Evolutionary conservation across 495 filamentous ascomycete species (phyloP).

Genomic region (Cenococcum geophilum): DNA sequence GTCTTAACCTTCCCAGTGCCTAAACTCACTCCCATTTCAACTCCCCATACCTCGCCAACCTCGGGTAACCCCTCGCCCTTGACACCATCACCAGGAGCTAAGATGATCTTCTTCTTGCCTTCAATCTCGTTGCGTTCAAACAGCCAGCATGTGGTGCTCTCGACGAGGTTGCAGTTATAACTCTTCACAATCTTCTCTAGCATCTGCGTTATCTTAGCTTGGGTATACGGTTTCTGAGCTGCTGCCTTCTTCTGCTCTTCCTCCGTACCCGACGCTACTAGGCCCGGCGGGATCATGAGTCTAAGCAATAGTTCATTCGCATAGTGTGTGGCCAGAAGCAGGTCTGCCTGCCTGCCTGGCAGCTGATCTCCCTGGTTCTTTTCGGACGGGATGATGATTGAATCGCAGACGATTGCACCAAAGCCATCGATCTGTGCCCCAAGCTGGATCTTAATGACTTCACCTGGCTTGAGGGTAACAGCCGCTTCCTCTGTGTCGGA

Average conservation of each 20-base stretch:
- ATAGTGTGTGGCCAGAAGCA: constrained; percentile 86
- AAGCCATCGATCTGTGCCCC: constrained; percentile 98
- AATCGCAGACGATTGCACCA: constrained; percentile 93
- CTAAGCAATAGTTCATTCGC: constrained; percentile 91
- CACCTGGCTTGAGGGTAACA: constrained; percentile 68
- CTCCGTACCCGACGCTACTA: constrained; percentile 74
- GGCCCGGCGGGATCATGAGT: constrained; percentile 81
- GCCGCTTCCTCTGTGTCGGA: constrained; percentile 80
- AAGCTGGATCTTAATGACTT: constrained; percentile 91
- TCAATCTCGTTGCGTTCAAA: constrained; percentile 97
- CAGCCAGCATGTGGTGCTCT: constrained; percentile 94
- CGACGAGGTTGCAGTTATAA: constrained; percentile 88
- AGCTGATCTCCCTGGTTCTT: constrained; percentile 54
- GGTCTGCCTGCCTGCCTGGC: constrained; percentile 70
- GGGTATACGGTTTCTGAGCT: constrained; percentile 63
- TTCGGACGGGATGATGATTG: constrained; percentile 62
- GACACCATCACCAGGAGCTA: constrained; percentile 74
- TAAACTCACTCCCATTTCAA: constrained; percentile 86
- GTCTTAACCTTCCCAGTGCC: constrained; percentile 93
- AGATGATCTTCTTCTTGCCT: constrained; percentile 95
- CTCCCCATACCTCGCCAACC: constrained; percentile 94
- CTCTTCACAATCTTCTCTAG: constrained; percentile 86
- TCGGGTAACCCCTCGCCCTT: constrained; percentile 90
- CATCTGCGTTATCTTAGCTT: constrained; percentile 74
- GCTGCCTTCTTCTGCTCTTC: constrained; percentile 92